Conservation (phyloP, 495 filamentous ascomycete species). For the Xanthoparmelia taractica region DNA sequence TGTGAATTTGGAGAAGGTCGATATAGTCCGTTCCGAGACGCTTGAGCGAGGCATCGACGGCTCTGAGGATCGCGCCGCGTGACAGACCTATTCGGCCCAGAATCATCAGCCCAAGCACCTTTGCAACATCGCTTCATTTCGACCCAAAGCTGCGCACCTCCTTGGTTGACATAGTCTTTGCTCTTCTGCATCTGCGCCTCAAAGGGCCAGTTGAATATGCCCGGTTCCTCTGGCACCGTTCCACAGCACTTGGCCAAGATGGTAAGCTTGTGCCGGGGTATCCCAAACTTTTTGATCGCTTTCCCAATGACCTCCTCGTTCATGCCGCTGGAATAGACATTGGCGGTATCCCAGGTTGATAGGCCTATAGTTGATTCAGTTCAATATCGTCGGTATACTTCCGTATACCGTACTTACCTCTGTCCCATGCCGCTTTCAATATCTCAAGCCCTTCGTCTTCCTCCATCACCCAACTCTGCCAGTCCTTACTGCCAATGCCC, state of each 20-base stretch:
- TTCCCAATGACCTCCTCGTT: conserved; percentile 39
- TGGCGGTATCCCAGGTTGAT: conserved; percentile 35
- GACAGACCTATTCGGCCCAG: not conserved
- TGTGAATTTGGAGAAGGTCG: no score
- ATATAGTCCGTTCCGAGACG: no score
- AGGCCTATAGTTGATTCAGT: no score
- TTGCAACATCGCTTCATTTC: no score
- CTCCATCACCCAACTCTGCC: conserved; percentile 35
- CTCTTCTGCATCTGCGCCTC: conserved; percentile 27
- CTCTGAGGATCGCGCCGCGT: no score
- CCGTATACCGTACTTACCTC: not conserved
- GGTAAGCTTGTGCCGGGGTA: conserved; percentile 37
- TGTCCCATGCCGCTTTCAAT: conserved; percentile 5
- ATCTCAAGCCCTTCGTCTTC: conserved; percentile 35
- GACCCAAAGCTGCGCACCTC: conserved; percentile 13
- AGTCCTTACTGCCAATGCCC: conserved; percentile 35
- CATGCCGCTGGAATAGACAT: conserved; percentile 38
- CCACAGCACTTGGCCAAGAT: conserved; percentile 38
- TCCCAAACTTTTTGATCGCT: conserved; percentile 36
- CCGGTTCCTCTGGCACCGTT: conserved; percentile 33
- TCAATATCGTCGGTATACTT: no score
- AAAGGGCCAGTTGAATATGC: conserved; percentile 23
- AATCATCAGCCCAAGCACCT: no score
- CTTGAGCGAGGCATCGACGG: no score
- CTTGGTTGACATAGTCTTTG: conserved; percentile 40